These are phyloP conservation scores for Suhomyces maxii DNA, from an alignment of 1,139 yeast species.

Conservation along the genomic window DNA sequence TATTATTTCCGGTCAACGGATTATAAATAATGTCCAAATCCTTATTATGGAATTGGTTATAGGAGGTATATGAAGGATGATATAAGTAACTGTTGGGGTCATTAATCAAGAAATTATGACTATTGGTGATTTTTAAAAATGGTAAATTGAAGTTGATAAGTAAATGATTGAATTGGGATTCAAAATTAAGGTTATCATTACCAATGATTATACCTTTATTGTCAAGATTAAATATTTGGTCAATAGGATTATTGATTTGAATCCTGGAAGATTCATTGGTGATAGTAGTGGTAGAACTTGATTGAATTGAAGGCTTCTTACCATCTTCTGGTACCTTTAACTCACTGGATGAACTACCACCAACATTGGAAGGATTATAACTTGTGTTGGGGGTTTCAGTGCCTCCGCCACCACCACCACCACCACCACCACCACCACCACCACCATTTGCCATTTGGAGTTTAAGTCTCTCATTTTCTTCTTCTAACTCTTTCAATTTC, in stretches of 20 bases:
- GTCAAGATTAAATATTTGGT: constrained; percentile 49
- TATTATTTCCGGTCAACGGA: constrained; percentile 36
- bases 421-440: too few relatives aligned
- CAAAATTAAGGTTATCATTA: constrained; percentile 50
- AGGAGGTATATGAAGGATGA: constrained; percentile 42
- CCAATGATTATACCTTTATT: constrained; percentile 49
- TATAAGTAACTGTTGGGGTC: constrained; percentile 48
- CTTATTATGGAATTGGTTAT: constrained; percentile 41
- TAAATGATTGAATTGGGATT: constrained; percentile 49
- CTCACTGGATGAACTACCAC: neutral
- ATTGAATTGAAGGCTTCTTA: neutral
- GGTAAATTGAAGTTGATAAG: constrained; percentile 48
- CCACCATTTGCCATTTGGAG: constrained; percentile 10
- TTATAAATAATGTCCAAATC: constrained; percentile 46
- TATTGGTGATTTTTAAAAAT: constrained; percentile 47
- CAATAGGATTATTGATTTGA: constrained; percentile 48
- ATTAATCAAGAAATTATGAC: constrained; percentile 45
- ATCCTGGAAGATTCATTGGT: constrained; percentile 18
- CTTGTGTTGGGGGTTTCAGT: neutral
- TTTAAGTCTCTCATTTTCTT: constrained; percentile 49
- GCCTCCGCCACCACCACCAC: neutral
- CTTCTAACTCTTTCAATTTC: constrained; percentile 59
- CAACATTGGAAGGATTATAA: too few relatives aligned
- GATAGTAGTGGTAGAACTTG: constrained; percentile 10
- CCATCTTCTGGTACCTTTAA: neutral